Evolutionary conservation across 257 asterid species (phyloP).

Genomic region (Handroanthus guayacan): DNA sequence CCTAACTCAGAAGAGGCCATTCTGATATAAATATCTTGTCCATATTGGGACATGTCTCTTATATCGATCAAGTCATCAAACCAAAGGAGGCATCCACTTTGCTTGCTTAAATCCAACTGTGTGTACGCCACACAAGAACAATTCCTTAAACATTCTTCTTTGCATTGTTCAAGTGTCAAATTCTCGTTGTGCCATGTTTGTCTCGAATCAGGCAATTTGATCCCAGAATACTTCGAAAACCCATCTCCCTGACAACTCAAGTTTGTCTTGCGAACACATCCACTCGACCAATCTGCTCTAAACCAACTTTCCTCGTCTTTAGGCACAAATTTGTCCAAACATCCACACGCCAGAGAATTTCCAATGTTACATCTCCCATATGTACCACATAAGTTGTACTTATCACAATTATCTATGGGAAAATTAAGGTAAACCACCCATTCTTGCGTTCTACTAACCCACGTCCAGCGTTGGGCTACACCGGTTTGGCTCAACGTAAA

Average conservation of each 20-base stretch:
- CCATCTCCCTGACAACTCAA: slow-evolving; percentile 39
- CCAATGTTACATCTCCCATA: slow-evolving; percentile 38
- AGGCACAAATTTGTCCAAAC: slow-evolving; percentile 40
- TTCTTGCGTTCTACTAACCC: slow-evolving; percentile 39
- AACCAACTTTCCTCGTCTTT: slow-evolving; percentile 36
- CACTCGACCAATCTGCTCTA: slow-evolving; percentile 40
- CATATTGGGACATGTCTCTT: slow-evolving; percentile 29
- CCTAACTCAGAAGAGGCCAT: slow-evolving; percentile 41
- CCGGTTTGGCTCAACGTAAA: slow-evolving; percentile 36
- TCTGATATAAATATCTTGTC: slow-evolving; percentile 42
- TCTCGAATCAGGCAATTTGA: slow-evolving; percentile 41
- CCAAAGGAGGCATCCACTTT: slow-evolving; percentile 49
- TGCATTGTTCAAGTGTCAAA: slow-evolving; percentile 42
- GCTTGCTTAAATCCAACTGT: slow-evolving; percentile 23
- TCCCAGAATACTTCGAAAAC: slow-evolving; percentile 33
- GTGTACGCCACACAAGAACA: slow-evolving; percentile 39
- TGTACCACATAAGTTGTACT: slow-evolving; percentile 37
- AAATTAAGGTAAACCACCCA: slow-evolving; percentile 36
- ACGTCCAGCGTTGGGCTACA: slow-evolving; percentile 34
- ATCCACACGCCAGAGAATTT: slow-evolving; percentile 35
- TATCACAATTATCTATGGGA: slow-evolving; percentile 46
- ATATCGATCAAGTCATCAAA: slow-evolving; percentile 39
- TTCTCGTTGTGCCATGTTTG: slow-evolving; percentile 29
- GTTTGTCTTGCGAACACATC: slow-evolving; percentile 39
- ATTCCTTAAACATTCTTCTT: slow-evolving; percentile 21